A percentile compares a stretch with the other conserved stretches of the same genome.
phyloP scores from a whole-genome alignment of 192 early-diverging fungal species.

The Allomyces macrogynus region DNA sequence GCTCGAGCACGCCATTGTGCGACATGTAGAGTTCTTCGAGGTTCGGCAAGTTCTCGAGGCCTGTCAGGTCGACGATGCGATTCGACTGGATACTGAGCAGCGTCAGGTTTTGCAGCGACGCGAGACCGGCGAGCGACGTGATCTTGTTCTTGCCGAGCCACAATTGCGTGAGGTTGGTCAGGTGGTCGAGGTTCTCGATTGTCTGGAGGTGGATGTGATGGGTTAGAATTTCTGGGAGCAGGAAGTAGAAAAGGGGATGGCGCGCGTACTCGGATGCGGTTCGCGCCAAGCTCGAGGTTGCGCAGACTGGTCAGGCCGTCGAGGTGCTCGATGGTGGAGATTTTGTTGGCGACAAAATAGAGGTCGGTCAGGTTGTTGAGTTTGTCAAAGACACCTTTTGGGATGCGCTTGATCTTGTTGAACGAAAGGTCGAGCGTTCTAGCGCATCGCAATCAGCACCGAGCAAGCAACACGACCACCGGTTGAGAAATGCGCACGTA shows the following conservation, averaged over 20 bases:
- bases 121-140: constrained; percentile 37
- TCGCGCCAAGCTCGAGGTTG: constrained; percentile 86
- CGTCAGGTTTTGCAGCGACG: constrained; percentile 18
- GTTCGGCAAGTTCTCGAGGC: constrained; percentile 36
- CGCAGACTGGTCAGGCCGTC: constrained; percentile 37
- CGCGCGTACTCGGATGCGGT: constrained; percentile 63
- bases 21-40: constrained; percentile 83
- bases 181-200: constrained; percentile 61
- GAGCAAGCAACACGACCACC: no score
- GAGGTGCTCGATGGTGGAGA: constrained; percentile 61
- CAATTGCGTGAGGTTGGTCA: constrained; percentile 67
- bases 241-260: neutral
- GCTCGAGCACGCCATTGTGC: constrained; percentile 64
- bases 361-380: constrained; percentile 47
- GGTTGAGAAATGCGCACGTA: no score
- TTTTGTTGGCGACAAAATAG: constrained; percentile 87
- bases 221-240: neutral
- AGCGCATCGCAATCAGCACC: no score
- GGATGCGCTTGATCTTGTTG: constrained; percentile 74
- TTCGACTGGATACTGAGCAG: constrained; percentile 74
- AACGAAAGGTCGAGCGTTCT: constrained; percentile 72
- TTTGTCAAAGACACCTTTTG: constrained; percentile 29
- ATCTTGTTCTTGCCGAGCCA: constrained; percentile 99
- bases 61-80: constrained; percentile 54
- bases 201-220: constrained; percentile 13